Conservation (phyloP, 306 rosid genomes). For the Astragalus glycyphyllos region DNA sequence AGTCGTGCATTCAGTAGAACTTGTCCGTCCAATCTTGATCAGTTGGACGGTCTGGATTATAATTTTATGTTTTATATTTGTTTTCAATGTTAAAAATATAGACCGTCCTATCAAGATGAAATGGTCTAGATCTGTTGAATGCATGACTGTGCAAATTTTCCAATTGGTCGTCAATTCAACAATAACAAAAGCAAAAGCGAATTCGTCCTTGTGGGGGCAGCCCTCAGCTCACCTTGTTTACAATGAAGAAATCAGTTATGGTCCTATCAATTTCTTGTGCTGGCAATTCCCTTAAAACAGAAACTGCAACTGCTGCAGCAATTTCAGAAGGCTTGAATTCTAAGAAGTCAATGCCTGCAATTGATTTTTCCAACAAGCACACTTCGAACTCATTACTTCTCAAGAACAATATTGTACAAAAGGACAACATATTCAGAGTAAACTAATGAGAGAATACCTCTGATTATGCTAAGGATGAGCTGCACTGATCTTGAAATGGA, state of each 20-base stretch:
- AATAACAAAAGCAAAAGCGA: constrained; percentile 16
- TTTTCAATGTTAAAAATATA: too few species aligned
- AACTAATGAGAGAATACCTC: constrained; percentile 57
- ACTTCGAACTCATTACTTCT: constrained; percentile 51
- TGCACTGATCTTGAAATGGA: constrained; percentile 60
- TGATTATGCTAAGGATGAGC: constrained; percentile 67
- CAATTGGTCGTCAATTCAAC: neutral
- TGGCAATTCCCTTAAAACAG: constrained; percentile 58
- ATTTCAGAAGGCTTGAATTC: constrained; percentile 92
- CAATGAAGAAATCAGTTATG: constrained; percentile 55
- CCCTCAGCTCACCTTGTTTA: constrained; percentile 71
- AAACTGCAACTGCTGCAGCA: constrained; percentile 85
- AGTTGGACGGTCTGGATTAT: too few species aligned
- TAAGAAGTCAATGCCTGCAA: constrained; percentile 93
- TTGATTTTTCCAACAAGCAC: constrained; percentile 54
- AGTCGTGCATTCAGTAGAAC: too few species aligned
- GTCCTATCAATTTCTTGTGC: constrained; percentile 57
- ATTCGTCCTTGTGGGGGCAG: constrained; percentile 38
- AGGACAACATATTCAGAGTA: constrained; percentile 37
- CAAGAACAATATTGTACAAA: constrained; percentile 41
- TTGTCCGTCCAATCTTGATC: too few species aligned
- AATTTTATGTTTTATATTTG: too few species aligned
- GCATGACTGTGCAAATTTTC: too few species aligned
- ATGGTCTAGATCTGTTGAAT: too few species aligned
- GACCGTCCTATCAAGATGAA: too few species aligned